A percentile compares a stretch with the other conserved stretches of the same genome.
Conservation (phyloP, 2,329 filamentous ascomycete species). For the Pyrenochaeta sp. region DNA sequence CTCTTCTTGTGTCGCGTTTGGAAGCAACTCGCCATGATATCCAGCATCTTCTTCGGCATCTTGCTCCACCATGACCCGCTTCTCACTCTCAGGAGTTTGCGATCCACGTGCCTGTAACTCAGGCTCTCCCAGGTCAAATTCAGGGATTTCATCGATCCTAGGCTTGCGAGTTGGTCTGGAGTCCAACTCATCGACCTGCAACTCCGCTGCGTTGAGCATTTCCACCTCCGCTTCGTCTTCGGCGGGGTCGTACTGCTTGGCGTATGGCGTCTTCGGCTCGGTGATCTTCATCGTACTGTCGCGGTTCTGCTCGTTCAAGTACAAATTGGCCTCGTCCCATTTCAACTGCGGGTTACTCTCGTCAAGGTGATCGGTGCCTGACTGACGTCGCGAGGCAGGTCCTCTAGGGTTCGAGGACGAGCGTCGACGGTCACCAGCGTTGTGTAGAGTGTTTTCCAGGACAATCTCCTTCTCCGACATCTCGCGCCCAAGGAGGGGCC, state of each 20-base stretch:
- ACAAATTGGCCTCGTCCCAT: conserved; percentile 98
- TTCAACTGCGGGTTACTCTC: conserved; percentile 79
- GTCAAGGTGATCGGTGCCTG: conserved; percentile 60
- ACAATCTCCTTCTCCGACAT: conserved; percentile 85
- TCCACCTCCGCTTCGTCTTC: conserved; percentile 81
- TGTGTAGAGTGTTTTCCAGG: conserved; percentile 91
- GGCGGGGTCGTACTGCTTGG: conserved; percentile 85
- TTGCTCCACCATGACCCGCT: conserved; percentile 80
- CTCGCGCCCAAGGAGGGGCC: conserved; percentile 57
- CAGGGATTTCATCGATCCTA: conserved; percentile 79
- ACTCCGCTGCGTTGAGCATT: conserved; percentile 72
- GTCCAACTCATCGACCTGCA: conserved; percentile 74
- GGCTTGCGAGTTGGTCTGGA: conserved; percentile 58
- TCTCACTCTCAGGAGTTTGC: conserved; percentile 61
- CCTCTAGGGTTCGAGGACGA: conserved; percentile 77
- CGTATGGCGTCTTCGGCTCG: conserved; percentile 97
- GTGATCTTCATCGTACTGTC: conserved; percentile 98
- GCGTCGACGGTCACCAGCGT: conserved; percentile 86
- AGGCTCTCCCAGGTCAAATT: conserved; percentile 89
- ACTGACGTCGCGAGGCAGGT: conserved; percentile 76
- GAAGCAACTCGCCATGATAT: conserved; percentile 67
- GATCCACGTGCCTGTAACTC: conserved; percentile 62
- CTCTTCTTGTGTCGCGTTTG: conserved; percentile 68
- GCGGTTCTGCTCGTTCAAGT: conserved; percentile 95
- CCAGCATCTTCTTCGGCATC: conserved; percentile 50